Conservation (phyloP, 148 eudicot genomes). For the Pouteria glomerata region DNA sequence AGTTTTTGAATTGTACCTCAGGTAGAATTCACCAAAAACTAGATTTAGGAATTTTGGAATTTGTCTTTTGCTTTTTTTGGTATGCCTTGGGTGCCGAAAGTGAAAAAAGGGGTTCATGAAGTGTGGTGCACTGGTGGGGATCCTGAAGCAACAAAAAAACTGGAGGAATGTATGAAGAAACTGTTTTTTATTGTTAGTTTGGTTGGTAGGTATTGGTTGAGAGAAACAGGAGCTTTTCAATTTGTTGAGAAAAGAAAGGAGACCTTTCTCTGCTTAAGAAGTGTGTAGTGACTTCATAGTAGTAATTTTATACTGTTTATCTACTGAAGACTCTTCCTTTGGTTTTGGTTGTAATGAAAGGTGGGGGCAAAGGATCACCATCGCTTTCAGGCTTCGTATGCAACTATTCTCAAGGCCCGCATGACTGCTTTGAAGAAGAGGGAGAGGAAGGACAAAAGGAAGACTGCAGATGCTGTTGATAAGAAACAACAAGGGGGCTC, state of each 20-base stretch:
- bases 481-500: constrained; percentile 35
- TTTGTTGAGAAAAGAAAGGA: too few species aligned
- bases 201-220: neutral
- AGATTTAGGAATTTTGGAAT: too few species aligned
- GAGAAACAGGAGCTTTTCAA: too few species aligned
- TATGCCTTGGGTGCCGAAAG: too few species aligned
- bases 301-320: neutral
- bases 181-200: neutral
- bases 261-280: neutral
- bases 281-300: neutral
- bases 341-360: constrained; percentile 23
- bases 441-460: constrained; percentile 82
- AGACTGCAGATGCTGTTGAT: constrained; percentile 54
- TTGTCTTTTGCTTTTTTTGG: too few species aligned
- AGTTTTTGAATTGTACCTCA: too few species aligned
- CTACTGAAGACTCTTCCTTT: neutral
- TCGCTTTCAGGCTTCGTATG: constrained; percentile 91
- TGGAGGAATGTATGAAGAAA: too few species aligned
- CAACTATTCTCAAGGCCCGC: constrained; percentile 81
- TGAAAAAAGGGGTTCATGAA: too few species aligned
- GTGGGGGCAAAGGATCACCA: constrained; percentile 85
- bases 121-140: too few species aligned
- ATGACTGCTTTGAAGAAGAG: constrained; percentile 93
- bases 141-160: too few species aligned
- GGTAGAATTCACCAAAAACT: too few species aligned